phyloP scores from a whole-genome alignment of 2,329 filamentous ascomycete genomes.

The Colletotrichum truncatum region DNA sequence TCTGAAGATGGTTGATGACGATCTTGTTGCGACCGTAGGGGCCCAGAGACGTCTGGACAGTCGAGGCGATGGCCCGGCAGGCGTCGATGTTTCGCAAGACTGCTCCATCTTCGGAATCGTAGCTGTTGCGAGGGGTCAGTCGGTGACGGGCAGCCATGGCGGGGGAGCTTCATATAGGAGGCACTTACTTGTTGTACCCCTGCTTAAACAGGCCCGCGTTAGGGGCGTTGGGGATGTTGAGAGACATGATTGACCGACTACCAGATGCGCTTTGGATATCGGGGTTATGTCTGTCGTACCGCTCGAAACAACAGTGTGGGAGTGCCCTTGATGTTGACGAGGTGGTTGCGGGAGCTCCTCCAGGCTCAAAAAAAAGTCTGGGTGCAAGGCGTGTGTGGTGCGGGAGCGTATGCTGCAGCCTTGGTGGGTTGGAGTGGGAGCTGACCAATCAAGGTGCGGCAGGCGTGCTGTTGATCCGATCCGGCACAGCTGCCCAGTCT shows the following conservation, averaged over 20 bases:
- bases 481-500: constrained; percentile 25
- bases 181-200: constrained; percentile 90
- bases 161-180: constrained; percentile 30
- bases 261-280: constrained; percentile 14
- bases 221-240: constrained; percentile 93
- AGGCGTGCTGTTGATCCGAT: constrained; percentile 31
- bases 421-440: constrained; percentile 24
- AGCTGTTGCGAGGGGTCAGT: constrained; percentile 67
- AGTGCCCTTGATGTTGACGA: constrained; percentile 22
- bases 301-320: constrained; percentile 22
- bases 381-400: constrained; percentile 22
- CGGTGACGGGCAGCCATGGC: constrained; percentile 31
- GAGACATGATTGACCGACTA: constrained; percentile 74
- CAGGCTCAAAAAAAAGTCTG: constrained; percentile 33
- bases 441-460: constrained; percentile 29
- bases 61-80: constrained; percentile 93
- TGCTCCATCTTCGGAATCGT: constrained; percentile 98
- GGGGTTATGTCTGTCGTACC: constrained; percentile 9
- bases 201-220: constrained; percentile 95
- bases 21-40: constrained; percentile 99
- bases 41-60: constrained; percentile 95
- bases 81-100: constrained; percentile 99
- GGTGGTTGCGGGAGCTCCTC: constrained; percentile 29
- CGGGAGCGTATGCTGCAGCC: constrained; percentile 26
- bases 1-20: constrained; percentile 99